These are phyloP conservation scores for Yamadazyma sp. DNA, from an alignment of 1,139 yeast genomes.

Conservation along the genomic window DNA sequence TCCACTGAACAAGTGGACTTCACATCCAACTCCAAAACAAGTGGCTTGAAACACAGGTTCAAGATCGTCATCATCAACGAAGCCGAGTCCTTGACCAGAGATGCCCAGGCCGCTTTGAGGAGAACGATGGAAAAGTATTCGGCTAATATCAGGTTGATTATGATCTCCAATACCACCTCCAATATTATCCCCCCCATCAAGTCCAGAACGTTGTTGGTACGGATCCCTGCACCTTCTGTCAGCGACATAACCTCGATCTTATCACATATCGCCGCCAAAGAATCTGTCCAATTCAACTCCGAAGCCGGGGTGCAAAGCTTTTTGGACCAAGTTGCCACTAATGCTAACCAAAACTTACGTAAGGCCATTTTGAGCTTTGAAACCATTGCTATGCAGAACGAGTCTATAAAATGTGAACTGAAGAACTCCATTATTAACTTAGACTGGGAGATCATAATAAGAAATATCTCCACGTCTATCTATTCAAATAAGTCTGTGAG, in stretches of 20 bases:
- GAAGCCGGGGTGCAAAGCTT: slow-evolving; percentile 39
- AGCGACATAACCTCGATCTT: slow-evolving; percentile 60
- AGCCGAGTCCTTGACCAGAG: slow-evolving; percentile 88
- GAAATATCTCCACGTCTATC: slow-evolving; percentile 61
- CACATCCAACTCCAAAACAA: slow-evolving; percentile 24
- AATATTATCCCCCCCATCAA: slow-evolving; percentile 92
- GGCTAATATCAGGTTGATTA: slow-evolving; percentile 75
- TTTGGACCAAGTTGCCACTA: slow-evolving; percentile 52
- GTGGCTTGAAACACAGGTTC: slow-evolving; percentile 60
- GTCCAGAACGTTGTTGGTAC: slow-evolving; percentile 82
- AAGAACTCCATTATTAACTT: slow-evolving; percentile 46
- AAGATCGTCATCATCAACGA: slow-evolving; percentile 93
- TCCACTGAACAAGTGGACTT: slow-evolving; percentile 92
- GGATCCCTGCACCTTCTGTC: slow-evolving; percentile 79
- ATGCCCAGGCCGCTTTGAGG: slow-evolving; percentile 96
- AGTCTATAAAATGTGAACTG: slow-evolving; percentile 35
- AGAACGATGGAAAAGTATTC: slow-evolving; percentile 98
- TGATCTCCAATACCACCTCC: slow-evolving; percentile 87
- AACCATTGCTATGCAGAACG: slow-evolving; percentile 77
- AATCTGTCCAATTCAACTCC: slow-evolving; percentile 43
- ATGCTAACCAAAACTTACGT: slow-evolving; percentile 72
- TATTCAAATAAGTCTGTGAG: slow-evolving; percentile 66
- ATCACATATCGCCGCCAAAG: slow-evolving; percentile 54
- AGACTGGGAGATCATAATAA: slow-evolving; percentile 87
- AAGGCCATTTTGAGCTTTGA: slow-evolving; percentile 78